Evolutionary conservation across 768 basidiomycete species (phyloP).

Genomic region (Tulasnella sp.): DNA sequence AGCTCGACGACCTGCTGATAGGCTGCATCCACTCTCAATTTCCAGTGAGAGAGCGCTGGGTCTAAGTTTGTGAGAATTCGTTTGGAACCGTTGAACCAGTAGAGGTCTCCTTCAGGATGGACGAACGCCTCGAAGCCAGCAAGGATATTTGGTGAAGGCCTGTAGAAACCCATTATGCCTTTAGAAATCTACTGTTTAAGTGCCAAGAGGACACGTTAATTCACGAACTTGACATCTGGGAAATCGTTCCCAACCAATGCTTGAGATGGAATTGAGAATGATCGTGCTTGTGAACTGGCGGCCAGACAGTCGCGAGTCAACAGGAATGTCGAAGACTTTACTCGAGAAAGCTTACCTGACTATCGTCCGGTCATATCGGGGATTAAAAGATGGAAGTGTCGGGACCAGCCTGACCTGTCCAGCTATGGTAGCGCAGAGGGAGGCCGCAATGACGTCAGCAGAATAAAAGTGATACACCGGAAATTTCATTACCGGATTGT

Average conservation of each 20-base stretch:
- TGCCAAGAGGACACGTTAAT: neutral
- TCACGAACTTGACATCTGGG: neutral
- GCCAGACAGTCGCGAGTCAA: neutral
- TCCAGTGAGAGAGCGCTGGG: neutral
- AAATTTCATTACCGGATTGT: neutral
- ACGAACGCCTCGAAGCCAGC: neutral
- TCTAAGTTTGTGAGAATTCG: neutral
- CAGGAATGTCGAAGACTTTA: neutral
- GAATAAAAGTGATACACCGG: neutral
- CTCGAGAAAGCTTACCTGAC: neutral
- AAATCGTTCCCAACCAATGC: neutral
- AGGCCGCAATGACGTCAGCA: too few species aligned
- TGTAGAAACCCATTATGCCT: neutral
- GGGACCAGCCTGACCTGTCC: neutral
- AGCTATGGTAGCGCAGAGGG: too few species aligned
- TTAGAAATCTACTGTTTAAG: neutral
- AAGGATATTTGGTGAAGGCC: neutral
- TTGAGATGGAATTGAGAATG: neutral
- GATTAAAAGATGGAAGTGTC: neutral
- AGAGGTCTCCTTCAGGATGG: constrained; percentile 1
- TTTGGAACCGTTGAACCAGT: neutral
- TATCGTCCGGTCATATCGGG: neutral
- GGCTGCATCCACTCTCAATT: neutral
- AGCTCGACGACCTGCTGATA: neutral
- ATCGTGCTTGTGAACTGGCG: neutral